phyloP scores from a whole-genome alignment of 2,329 filamentous ascomycete species.

The Falciphora oryzae region DNA sequence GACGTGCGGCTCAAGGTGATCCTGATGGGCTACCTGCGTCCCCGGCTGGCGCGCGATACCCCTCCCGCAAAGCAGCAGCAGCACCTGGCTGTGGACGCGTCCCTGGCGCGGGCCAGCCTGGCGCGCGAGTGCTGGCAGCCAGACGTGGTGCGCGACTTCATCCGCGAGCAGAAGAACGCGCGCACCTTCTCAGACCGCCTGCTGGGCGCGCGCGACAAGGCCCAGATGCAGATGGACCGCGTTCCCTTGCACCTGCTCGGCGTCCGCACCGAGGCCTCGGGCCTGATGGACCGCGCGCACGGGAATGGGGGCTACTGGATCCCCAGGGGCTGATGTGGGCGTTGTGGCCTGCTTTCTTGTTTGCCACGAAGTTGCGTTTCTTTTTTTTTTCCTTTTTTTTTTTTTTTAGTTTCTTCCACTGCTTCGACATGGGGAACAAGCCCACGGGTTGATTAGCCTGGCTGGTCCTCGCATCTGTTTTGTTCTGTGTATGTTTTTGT shows the following conservation, averaged over 20 bases:
- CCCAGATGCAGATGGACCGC: constrained; percentile 50
- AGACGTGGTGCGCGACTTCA: constrained; percentile 30
- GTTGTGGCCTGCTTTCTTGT: too few species aligned
- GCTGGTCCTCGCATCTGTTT: not conserved
- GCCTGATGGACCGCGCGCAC: constrained; percentile 41
- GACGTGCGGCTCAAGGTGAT: constrained; percentile 43
- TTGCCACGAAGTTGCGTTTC: not conserved
- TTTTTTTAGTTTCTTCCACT: not conserved
- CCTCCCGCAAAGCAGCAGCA: constrained; percentile 2
- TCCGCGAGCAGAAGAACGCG: constrained; percentile 33
- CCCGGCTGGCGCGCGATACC: constrained; percentile 26
- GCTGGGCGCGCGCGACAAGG: constrained; percentile 39
- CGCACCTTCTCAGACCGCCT: constrained; percentile 39
- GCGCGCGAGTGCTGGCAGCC: constrained; percentile 40
- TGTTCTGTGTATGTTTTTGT: not conserved
- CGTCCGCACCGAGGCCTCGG: constrained; percentile 44
- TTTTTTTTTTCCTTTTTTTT: not conserved
- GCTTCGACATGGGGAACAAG: too few species aligned
- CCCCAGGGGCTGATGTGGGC: constrained; percentile 17
- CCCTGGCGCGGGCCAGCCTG: constrained; percentile 35
- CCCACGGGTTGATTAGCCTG: not conserved
- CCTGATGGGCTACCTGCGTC: constrained; percentile 51
- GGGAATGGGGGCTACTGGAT: constrained; percentile 47
- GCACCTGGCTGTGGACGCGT: constrained; percentile 17
- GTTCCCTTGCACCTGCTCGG: constrained; percentile 55